Percentiles rank a stretch among this genome's conserved stretches.
Evolutionary conservation across 2,329 filamentous ascomycete species (phyloP).

Genomic region (Xylaria sp.): DNA sequence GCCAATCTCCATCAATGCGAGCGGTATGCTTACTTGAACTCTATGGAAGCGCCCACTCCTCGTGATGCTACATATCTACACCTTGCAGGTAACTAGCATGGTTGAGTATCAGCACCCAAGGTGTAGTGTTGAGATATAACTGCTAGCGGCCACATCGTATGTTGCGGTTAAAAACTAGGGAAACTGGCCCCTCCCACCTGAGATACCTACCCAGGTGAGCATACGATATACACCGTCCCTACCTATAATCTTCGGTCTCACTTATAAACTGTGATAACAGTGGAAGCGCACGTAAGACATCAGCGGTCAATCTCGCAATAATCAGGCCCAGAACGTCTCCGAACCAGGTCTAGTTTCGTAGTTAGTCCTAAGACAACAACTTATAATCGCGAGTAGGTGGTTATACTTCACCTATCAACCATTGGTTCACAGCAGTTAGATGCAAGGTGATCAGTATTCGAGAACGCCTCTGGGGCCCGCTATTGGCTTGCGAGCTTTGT

Average conservation of each 20-base stretch:
- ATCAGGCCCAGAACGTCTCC: background rate
- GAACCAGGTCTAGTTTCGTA: background rate
- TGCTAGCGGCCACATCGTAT: background rate
- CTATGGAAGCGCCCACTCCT: background rate
- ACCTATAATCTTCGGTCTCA: background rate
- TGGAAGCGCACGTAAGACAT: background rate
- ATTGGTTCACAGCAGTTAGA: slow-evolving; percentile 27
- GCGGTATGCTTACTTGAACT: background rate
- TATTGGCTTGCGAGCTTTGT: slow-evolving; percentile 35
- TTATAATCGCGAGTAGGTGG: background rate
- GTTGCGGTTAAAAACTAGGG: background rate
- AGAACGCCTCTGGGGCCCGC: slow-evolving; percentile 20
- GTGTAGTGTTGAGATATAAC: background rate
- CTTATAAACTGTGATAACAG: background rate
- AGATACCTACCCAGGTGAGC: background rate
- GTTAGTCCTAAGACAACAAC: background rate
- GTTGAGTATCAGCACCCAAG: background rate
- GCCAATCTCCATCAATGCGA: background rate
- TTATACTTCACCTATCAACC: slow-evolving; percentile 10
- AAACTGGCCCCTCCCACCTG: background rate
- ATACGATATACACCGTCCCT: background rate
- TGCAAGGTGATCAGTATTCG: slow-evolving; percentile 32
- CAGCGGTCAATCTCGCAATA: background rate
- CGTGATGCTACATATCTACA: background rate
- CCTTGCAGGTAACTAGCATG: too few relatives aligned